These are phyloP conservation scores for Umbelopsis sp. DNA, from an alignment of 192 early-diverging fungal species.

Conservation along the genomic window DNA sequence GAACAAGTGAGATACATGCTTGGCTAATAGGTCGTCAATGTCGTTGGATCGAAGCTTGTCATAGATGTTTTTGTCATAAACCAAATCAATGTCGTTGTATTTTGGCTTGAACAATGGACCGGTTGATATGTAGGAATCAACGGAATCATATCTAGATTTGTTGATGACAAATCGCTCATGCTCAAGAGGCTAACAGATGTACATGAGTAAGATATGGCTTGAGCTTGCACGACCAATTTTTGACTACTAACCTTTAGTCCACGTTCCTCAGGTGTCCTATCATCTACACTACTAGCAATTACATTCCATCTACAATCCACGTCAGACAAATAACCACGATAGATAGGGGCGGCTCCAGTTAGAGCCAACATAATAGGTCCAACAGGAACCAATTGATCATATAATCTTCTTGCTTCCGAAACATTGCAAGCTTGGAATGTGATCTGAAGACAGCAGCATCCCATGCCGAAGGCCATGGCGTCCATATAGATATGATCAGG, in stretches of 20 bases:
- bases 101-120: slow-evolving; percentile 74
- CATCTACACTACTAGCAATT: slow-evolving; percentile 91
- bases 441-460: slow-evolving; percentile 96
- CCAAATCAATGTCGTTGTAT: slow-evolving; percentile 92
- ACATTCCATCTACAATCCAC: slow-evolving; percentile 98
- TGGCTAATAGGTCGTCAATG: slow-evolving; percentile 87
- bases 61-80: slow-evolving; percentile 82
- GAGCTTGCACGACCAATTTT: neutral
- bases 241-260: slow-evolving; percentile 61
- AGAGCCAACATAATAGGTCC: slow-evolving; percentile 95
- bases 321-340: slow-evolving; percentile 92
- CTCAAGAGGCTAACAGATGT: slow-evolving; percentile 60
- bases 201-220: neutral
- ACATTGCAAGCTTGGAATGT: slow-evolving; percentile 96
- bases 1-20: slow-evolving; percentile 94
- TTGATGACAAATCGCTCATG: slow-evolving; percentile 80
- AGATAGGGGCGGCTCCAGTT: slow-evolving; percentile 90
- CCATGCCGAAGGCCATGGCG: slow-evolving; percentile 99
- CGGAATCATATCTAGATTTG: slow-evolving; percentile 96
- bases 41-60: slow-evolving; percentile 70
- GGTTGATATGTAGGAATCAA: slow-evolving; percentile 84
- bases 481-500: slow-evolving; percentile 98
- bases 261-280: slow-evolving; percentile 90
- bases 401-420: slow-evolving; percentile 87
- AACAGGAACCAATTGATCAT: slow-evolving; percentile 92